A percentile compares a stretch with the other conserved stretches of the same genome.
phyloP scores from a whole-genome alignment of 1,284 basidiomycete species.

The Marasmius fiardii region DNA sequence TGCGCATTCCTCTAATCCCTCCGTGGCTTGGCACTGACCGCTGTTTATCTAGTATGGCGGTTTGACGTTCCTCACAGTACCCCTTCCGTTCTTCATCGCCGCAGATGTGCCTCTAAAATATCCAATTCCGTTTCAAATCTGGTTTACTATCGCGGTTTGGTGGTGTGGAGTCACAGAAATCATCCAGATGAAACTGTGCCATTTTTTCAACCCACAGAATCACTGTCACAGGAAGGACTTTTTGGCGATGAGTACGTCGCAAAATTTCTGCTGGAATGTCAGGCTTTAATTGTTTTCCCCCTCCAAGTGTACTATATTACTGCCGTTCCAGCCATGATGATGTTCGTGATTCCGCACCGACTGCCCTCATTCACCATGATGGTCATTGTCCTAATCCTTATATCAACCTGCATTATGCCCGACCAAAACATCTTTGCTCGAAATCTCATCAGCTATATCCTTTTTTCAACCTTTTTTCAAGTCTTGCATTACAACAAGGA shows the following conservation, averaged over 20 bases:
- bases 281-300: neutral
- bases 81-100: slow-evolving; percentile 32
- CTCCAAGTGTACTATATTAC: slow-evolving; percentile 20
- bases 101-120: slow-evolving; percentile 29
- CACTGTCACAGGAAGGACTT: slow-evolving; percentile 18
- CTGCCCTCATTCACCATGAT: slow-evolving; percentile 22
- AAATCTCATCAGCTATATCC: slow-evolving; percentile 21
- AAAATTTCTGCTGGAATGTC: neutral
- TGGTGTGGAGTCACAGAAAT: slow-evolving; percentile 25
- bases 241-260: slow-evolving; percentile 21
- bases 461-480: slow-evolving; percentile 29
- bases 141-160: slow-evolving; percentile 28
- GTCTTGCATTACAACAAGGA: slow-evolving; percentile 31
- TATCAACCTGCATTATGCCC: slow-evolving; percentile 21
- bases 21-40: neutral
- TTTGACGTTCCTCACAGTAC: slow-evolving; percentile 28
- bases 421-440: slow-evolving; percentile 24
- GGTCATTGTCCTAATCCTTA: slow-evolving; percentile 19
- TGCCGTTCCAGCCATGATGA: slow-evolving; percentile 20
- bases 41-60: slow-evolving; percentile 18
- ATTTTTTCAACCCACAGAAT: slow-evolving; percentile 17
- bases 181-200: slow-evolving; percentile 21
- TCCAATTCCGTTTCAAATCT: slow-evolving; percentile 29
- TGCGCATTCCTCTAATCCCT: neutral
- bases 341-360: slow-evolving; percentile 23